Conservation (phyloP, 345 rosid species). For the Orychophragmus violaceus region DNA sequence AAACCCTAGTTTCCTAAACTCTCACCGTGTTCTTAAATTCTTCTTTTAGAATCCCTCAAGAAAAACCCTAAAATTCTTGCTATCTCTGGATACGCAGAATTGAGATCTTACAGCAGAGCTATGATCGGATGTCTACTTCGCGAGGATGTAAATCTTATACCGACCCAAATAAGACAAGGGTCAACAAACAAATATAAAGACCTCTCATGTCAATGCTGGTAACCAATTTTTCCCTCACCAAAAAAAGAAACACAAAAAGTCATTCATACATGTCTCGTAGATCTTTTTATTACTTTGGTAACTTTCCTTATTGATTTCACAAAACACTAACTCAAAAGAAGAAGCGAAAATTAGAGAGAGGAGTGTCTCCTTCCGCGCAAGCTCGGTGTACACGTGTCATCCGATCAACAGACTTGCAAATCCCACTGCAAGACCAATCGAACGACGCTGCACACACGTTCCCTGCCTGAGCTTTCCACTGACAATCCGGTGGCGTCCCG, state of each 20-base stretch:
- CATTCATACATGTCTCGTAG: background rate
- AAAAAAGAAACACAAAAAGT: background rate
- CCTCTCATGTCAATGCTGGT: background rate
- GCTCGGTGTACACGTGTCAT: constrained; percentile 56
- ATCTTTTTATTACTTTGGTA: background rate
- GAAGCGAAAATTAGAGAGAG: constrained; percentile 36
- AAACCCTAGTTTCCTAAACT: too few relatives aligned
- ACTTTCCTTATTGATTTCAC: constrained; percentile 5
- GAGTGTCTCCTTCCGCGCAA: constrained; percentile 73
- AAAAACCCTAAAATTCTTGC: too few relatives aligned
- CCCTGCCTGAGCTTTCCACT: constrained; percentile 67
- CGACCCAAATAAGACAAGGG: too few relatives aligned
- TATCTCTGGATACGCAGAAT: too few relatives aligned
- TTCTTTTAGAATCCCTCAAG: too few relatives aligned
- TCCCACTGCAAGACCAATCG: constrained; percentile 89
- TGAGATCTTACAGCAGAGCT: too few relatives aligned
- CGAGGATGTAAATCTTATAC: too few relatives aligned
- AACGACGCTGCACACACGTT: constrained; percentile 77
- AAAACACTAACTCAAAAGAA: constrained; percentile 11
- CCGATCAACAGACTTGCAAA: constrained; percentile 73
- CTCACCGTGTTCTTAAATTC: too few relatives aligned
- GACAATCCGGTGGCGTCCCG: constrained; percentile 81
- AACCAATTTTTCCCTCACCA: background rate
- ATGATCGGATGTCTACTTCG: too few relatives aligned
- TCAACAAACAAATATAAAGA: background rate